These are phyloP conservation scores for Penicillium soppii DNA, from an alignment of 495 filamentous ascomycete genomes.

Conservation along the genomic window DNA sequence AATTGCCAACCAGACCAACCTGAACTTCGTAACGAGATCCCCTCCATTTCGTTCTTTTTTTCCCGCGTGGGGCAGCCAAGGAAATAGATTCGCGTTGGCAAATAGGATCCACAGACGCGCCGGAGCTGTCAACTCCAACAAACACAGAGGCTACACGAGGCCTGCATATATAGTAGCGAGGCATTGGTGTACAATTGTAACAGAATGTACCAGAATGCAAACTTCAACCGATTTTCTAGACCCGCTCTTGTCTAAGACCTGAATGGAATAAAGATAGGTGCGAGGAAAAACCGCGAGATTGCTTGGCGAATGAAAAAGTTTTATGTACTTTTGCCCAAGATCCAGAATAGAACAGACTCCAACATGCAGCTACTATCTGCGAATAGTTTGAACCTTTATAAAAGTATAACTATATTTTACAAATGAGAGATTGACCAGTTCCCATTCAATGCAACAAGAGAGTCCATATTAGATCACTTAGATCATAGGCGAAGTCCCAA, in stretches of 20 bases:
- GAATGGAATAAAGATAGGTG: background rate
- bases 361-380: too few relatives aligned
- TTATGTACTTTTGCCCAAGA: background rate
- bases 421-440: background rate
- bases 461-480: background rate
- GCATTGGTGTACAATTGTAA: slow-evolving; percentile 7
- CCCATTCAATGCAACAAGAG: background rate
- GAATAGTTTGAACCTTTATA: background rate
- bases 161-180: slow-evolving; percentile 12
- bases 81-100: slow-evolving; percentile 17
- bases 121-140: slow-evolving; percentile 13
- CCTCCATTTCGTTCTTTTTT: slow-evolving; percentile 1
- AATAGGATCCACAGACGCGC: slow-evolving; percentile 27
- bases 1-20: slow-evolving; percentile 2
- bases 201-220: slow-evolving; percentile 11
- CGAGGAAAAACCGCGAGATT: background rate
- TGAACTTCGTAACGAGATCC: background rate
- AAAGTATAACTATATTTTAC: background rate
- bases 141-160: slow-evolving; percentile 12
- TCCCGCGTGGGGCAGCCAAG: slow-evolving; percentile 28
- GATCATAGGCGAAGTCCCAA: background rate
- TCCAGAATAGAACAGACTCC: background rate
- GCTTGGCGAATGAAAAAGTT: slow-evolving; percentile 1
- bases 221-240: too few relatives aligned
- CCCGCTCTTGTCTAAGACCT: slow-evolving; percentile 20